These are phyloP conservation scores for Smallanthus sonchifolius DNA, from an alignment of 129 eudicot genomes.

Conservation along the genomic window DNA sequence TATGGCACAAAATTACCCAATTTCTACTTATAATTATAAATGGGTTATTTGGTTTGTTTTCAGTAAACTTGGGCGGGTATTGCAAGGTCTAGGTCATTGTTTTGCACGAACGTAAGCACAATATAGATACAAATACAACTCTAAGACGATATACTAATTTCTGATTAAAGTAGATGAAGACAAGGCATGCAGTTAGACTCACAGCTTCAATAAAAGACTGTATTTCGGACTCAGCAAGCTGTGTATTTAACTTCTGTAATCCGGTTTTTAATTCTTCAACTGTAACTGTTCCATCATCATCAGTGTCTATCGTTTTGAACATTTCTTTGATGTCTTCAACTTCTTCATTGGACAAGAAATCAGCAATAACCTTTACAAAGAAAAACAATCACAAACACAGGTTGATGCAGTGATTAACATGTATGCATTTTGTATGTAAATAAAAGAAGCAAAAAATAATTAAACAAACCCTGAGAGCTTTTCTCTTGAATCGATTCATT, in stretches of 20 bases:
- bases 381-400: not conserved
- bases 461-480: constrained; percentile 78
- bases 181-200: constrained; percentile 27
- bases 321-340: constrained; percentile 73
- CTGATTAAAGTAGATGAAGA: not conserved
- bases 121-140: not conserved
- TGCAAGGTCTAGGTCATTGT: not conserved
- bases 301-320: constrained; percentile 68
- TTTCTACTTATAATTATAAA: not conserved
- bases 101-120: not conserved
- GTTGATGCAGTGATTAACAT: not conserved
- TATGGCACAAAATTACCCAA: not conserved
- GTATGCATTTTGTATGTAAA: not conserved
- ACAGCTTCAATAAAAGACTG: constrained; percentile 55
- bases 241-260: constrained; percentile 45
- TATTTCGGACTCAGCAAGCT: constrained; percentile 27
- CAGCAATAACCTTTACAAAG: constrained; percentile 67
- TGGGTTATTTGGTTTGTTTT: not conserved
- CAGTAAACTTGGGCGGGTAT: not conserved
- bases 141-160: not conserved
- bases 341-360: constrained; percentile 79
- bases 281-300: constrained; percentile 49
- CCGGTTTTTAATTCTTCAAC: constrained; percentile 71
- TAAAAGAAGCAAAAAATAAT: not conserved
- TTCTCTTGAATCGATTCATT: constrained; percentile 82